A percentile compares a stretch with the other conserved stretches of the same genome.
phyloP scores from a whole-genome alignment of 2,329 filamentous ascomycete species.

The Xylaria arbuscula region DNA sequence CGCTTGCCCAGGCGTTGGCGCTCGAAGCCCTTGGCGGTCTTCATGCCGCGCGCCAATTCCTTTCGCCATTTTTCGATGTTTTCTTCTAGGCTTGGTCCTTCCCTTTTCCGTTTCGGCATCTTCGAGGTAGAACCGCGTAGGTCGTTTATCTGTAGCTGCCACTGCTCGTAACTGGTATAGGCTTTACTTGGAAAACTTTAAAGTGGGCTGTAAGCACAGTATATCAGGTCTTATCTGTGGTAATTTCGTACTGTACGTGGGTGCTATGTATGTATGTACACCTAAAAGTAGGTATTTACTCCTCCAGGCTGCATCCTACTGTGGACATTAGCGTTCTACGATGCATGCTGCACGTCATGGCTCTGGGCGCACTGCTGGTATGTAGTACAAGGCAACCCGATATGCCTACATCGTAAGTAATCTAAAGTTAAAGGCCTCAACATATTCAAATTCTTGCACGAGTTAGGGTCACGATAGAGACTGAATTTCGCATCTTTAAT shows the following conservation, averaged over 20 bases:
- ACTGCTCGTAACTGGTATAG: not conserved
- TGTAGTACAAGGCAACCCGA: too few relatives aligned
- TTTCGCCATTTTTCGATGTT: slow-evolving; percentile 67
- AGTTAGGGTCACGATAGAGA: not conserved
- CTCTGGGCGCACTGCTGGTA: not conserved
- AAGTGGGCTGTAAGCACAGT: slow-evolving; percentile 23
- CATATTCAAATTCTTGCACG: not conserved
- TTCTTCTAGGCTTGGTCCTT: slow-evolving; percentile 60
- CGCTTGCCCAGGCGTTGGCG: slow-evolving; percentile 78
- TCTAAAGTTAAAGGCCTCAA: too few relatives aligned
- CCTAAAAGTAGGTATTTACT: too few relatives aligned
- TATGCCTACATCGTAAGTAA: too few relatives aligned
- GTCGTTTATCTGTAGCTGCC: not conserved
- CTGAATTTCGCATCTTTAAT: not conserved
- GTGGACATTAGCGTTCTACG: not conserved
- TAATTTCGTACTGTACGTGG: slow-evolving; percentile 15
- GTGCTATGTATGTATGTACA: too few relatives aligned
- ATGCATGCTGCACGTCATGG: slow-evolving; percentile 22
- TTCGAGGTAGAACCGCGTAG: not conserved
- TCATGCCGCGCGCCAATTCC: slow-evolving; percentile 74
- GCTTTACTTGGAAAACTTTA: slow-evolving; percentile 27
- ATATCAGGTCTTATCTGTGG: slow-evolving; percentile 20
- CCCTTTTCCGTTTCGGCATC: slow-evolving; percentile 61
- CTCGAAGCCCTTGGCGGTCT: slow-evolving; percentile 79
- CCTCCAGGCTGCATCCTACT: too few relatives aligned